Conservation (phyloP, 2,329 filamentous ascomycete genomes). For the Bipolaris zeicola region DNA sequence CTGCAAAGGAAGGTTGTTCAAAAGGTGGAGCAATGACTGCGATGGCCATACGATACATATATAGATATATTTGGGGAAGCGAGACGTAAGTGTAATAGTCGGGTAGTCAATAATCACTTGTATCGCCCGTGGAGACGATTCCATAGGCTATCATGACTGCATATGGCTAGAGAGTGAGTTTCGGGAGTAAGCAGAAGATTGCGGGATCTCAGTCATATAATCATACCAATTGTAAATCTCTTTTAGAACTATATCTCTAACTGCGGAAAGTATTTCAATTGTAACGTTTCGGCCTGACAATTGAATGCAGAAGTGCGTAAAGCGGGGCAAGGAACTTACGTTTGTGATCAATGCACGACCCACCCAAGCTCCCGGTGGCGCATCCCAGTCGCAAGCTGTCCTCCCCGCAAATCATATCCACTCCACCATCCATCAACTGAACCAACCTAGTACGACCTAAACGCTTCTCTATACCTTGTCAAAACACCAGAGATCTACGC, state of each 20-base stretch:
- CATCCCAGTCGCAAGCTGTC: slow-evolving; percentile 14
- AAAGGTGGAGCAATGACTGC: not conserved
- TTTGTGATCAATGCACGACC: slow-evolving; percentile 2
- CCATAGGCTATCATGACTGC: no score
- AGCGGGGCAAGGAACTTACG: not conserved
- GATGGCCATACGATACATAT: not conserved
- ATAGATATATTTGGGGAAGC: no score
- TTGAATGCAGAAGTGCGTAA: not conserved
- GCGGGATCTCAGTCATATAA: no score
- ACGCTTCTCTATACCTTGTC: not conserved
- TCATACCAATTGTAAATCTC: no score
- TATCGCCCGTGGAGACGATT: no score
- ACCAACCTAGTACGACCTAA: not conserved
- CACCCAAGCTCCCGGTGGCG: slow-evolving; percentile 8
- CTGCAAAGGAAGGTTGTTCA: not conserved
- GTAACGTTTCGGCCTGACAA: no score
- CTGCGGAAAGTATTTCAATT: no score
- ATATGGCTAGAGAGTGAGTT: no score
- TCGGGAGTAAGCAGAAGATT: no score
- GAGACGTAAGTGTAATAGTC: not conserved
- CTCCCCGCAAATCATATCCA: slow-evolving; percentile 11
- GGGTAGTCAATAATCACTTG: no score
- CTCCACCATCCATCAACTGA: not conserved
- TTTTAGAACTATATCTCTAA: no score
- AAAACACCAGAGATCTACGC: not conserved